Percentiles rank a stretch among this genome's conserved stretches.
phyloP scores from a whole-genome alignment of 1,139 yeast species.

The Pichia sp. region DNA sequence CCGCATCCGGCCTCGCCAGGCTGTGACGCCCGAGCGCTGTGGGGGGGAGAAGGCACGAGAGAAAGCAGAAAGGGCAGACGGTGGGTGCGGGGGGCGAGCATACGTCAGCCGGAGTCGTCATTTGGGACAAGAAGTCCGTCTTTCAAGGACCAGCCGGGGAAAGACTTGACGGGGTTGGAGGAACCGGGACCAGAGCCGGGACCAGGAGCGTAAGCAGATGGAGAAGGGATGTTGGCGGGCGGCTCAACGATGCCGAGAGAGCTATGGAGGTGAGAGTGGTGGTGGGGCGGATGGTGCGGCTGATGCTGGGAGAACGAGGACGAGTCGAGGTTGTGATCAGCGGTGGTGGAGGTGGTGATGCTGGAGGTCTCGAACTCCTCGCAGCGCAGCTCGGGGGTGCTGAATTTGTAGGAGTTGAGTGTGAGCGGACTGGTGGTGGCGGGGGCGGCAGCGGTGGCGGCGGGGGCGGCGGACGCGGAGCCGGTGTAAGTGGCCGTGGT shows the following conservation, averaged over 20 bases:
- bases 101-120: constrained; percentile 2
- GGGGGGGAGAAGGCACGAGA: not conserved
- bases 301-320: too few relatives aligned
- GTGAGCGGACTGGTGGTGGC: not conserved
- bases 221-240: too few relatives aligned
- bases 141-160: constrained; percentile 12
- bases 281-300: too few relatives aligned
- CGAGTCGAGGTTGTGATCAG: not conserved
- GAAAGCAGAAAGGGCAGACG: too few relatives aligned
- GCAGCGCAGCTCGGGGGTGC: not conserved
- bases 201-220: too few relatives aligned
- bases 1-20: not conserved
- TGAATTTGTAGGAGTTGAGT: not conserved
- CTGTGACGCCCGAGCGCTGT: not conserved
- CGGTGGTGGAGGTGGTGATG: not conserved
- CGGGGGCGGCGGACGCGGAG: too few relatives aligned
- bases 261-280: too few relatives aligned
- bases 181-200: too few relatives aligned
- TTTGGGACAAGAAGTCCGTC: constrained; percentile 12
- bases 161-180: not conserved
- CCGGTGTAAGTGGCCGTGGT: too few relatives aligned
- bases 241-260: too few relatives aligned
- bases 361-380: not conserved
- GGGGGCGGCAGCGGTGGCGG: too few relatives aligned
- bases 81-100: not conserved